Conservation (phyloP, 164 flowering plant genomes). For the Stephania yunnanensis region DNA sequence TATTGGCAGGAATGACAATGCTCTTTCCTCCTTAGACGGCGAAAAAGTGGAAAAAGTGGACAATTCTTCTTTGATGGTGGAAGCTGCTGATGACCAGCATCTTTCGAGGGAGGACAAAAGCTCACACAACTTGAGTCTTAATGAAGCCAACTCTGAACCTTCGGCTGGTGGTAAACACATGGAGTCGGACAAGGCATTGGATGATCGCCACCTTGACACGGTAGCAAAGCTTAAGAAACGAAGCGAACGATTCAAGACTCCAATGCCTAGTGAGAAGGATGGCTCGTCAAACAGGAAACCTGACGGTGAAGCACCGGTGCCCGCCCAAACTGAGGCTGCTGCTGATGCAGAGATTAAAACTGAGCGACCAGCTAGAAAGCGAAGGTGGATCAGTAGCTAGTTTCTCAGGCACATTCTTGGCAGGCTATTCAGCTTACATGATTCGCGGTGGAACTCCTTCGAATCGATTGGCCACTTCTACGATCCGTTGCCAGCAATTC, state of each 20-base stretch:
- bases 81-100: constrained; percentile 30
- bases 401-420: not conserved
- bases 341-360: constrained; percentile 57
- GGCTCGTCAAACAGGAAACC: constrained; percentile 36
- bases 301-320: constrained; percentile 48
- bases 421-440: constrained; percentile 4
- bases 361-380: constrained; percentile 88
- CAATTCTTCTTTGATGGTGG: constrained; percentile 28
- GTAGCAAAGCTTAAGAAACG: constrained; percentile 89
- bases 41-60: constrained; percentile 32
- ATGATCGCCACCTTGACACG: constrained; percentile 81
- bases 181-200: constrained; percentile 27
- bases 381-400: constrained; percentile 80
- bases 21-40: constrained; percentile 26
- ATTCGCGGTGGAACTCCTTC: not conserved
- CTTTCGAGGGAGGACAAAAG: constrained; percentile 33
- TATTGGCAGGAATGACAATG: constrained; percentile 28
- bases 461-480: not conserved
- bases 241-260: constrained; percentile 95
- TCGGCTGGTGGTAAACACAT: constrained; percentile 5
- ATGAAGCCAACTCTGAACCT: constrained; percentile 31
- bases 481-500: not conserved
- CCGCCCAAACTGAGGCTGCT: constrained; percentile 37
- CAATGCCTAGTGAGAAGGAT: constrained; percentile 89
- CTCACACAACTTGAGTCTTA: constrained; percentile 30